Base-by-base conservation (phyloP, 768 basidiomycete species). In the Cyclocybe cylindracea region DNA sequence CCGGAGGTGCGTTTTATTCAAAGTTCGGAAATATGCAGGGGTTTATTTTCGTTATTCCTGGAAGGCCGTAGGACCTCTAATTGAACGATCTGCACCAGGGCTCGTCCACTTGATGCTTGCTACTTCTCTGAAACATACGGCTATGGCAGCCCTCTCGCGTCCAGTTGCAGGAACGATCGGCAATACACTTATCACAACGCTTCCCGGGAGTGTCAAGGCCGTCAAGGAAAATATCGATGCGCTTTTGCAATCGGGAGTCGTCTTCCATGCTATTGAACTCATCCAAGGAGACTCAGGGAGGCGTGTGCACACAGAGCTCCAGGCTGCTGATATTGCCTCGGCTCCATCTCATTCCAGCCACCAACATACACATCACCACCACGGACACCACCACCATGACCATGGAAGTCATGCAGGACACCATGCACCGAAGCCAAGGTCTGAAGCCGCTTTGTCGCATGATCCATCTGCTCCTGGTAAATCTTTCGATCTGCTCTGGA, bases 121-220 rank as follows among this genome's bases (percentile, higher is more conserved):
- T 2, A 65, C 79, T 7, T 93, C 91, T 0, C 67, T 95, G 31
- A 73, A 79, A 51, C 78, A 87, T 50, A 95, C 93, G 0, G 86
- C 87, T 1, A 71, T 92, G 32, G 93, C 90, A 3, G 88, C 90
- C 0, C 78, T 96, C 11, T 87, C 91, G 2, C 82, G 93, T 5
- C 93, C 92, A 1, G 76, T 94, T 11, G 91, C 89, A 3, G 93
- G 93, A 3, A 87, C 84, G 7, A 69, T 85, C 53, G 75, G 72
- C 19, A 76, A 76, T 46, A 86, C 84, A 0, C 76, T 96, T 16
- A 71, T 96, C 19, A 76, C 89, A 14, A 92, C 90, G 0, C 82
- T 95, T 8, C 94, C 93, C 0, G 93, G 93, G 2, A 91, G 89
- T 59, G 80, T 86, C 36, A 93, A 90, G 61, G 93, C 90, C 2